Percentiles rank a stretch among this genome's conserved stretches.
Conservation (phyloP, 257 asterid genomes). For the Solanum rostratum region DNA sequence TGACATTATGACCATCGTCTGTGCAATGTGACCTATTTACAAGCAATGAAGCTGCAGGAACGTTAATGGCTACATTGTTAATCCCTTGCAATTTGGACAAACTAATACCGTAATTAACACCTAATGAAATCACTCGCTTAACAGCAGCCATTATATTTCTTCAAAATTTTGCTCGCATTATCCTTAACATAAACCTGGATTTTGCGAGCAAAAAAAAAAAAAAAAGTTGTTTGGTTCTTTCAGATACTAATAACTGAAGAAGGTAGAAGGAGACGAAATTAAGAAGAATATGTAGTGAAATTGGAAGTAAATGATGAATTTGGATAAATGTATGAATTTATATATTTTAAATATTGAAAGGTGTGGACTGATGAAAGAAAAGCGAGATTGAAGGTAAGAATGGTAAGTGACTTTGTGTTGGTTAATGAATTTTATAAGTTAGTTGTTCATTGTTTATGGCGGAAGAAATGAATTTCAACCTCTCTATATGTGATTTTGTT, state of each 20-base stretch:
- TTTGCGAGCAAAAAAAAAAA: not conserved
- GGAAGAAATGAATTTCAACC: not conserved
- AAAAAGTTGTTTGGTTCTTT: not conserved
- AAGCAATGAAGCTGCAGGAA: not conserved
- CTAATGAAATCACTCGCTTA: constrained; percentile 20
- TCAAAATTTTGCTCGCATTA: not conserved
- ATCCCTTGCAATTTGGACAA: constrained; percentile 15
- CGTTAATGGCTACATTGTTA: not conserved
- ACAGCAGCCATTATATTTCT: constrained; percentile 13
- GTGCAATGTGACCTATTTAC: not conserved
- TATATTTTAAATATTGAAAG: not conserved
- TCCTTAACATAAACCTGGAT: not conserved
- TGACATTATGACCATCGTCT: not conserved
- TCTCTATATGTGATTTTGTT: not conserved
- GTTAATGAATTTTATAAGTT: not conserved
- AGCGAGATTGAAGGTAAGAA: not conserved
- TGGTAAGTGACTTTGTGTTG: not conserved
- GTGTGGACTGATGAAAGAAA: not conserved
- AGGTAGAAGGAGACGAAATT: not conserved
- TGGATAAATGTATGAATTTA: not conserved
- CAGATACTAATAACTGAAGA: not conserved
- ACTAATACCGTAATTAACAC: constrained; percentile 10
- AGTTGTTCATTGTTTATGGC: not conserved
- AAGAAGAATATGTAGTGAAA: not conserved
- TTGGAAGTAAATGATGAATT: not conserved